A percentile compares a stretch with the other conserved stretches of the same genome.
phyloP scores from a whole-genome alignment of 805 yeast species.

The Kazachstania taianensis region DNA sequence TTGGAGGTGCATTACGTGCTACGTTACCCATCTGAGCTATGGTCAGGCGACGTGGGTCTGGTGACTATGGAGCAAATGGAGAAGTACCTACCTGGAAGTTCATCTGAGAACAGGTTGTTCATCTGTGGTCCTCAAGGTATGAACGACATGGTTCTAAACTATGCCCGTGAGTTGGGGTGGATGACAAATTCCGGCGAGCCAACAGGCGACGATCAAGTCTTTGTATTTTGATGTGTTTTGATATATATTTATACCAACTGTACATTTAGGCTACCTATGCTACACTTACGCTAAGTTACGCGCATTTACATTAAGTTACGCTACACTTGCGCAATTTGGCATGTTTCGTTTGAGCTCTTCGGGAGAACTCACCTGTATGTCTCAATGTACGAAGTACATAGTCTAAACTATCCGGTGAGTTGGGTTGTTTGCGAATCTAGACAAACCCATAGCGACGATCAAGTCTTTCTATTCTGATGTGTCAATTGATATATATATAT shows the following conservation, averaged over 20 bases:
- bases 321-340: too few species aligned
- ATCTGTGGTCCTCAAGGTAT: conserved; percentile 70
- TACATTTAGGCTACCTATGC: too few species aligned
- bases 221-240: conserved; percentile 37
- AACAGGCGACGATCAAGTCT: conserved; percentile 42
- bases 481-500: too few species aligned
- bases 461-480: conserved; percentile 45
- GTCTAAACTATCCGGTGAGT: conserved; percentile 39
- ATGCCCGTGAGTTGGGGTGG: conserved; percentile 54
- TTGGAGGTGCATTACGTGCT: conserved; percentile 53
- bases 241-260: too few species aligned
- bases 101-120: conserved; percentile 43
- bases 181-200: conserved; percentile 25
- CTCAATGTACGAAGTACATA: conserved; percentile 52
- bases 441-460: conserved; percentile 31
- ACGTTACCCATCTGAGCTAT: conserved; percentile 37
- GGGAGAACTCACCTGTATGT: conserved; percentile 76
- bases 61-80: conserved; percentile 49
- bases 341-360: too few species aligned
- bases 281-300: too few species aligned
- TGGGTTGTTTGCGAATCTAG: conserved; percentile 47
- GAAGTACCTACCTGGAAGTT: conserved; percentile 42
- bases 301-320: too few species aligned
- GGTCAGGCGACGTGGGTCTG: conserved; percentile 53
- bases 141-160: conserved; percentile 43